Evolutionary conservation across 495 filamentous ascomycete species (phyloP).

Genomic region (Umbilicaria muhlenbergii): DNA sequence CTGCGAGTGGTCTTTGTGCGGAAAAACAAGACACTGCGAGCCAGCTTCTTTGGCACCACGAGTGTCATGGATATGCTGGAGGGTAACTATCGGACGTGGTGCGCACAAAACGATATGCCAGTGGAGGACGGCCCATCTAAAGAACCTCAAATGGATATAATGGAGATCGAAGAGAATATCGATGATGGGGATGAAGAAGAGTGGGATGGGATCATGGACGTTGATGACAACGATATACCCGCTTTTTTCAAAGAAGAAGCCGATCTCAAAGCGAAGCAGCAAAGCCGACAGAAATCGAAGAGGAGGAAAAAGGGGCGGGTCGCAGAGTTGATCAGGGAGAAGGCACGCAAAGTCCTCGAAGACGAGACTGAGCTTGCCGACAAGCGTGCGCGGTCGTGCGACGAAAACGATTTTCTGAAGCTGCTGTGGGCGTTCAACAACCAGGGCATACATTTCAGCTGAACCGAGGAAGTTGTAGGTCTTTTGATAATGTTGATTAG

Average conservation of each 20-base stretch:
- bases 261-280: constrained; percentile 27
- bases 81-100: constrained; percentile 77
- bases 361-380: constrained; percentile 62
- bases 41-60: constrained; percentile 57
- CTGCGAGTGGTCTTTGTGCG: constrained; percentile 70
- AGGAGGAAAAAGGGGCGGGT: constrained; percentile 63
- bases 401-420: constrained; percentile 80
- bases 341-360: constrained; percentile 68
- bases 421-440: constrained; percentile 67
- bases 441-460: constrained; percentile 87
- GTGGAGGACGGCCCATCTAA: constrained; percentile 54
- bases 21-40: constrained; percentile 62
- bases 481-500: too few species aligned
- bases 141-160: constrained; percentile 11
- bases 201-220: constrained; percentile 35
- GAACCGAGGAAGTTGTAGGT: constrained; percentile 10
- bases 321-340: constrained; percentile 58
- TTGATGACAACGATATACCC: constrained; percentile 45
- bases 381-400: constrained; percentile 66
- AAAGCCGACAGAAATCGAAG: constrained; percentile 28
- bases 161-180: constrained; percentile 11
- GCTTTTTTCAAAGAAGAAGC: constrained; percentile 63
- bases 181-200: constrained; percentile 23
- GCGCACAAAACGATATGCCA: constrained; percentile 63
- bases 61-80: constrained; percentile 71